Base-by-base conservation (phyloP, 140 eudicot species). In the Erigeron philadelphicus region DNA sequence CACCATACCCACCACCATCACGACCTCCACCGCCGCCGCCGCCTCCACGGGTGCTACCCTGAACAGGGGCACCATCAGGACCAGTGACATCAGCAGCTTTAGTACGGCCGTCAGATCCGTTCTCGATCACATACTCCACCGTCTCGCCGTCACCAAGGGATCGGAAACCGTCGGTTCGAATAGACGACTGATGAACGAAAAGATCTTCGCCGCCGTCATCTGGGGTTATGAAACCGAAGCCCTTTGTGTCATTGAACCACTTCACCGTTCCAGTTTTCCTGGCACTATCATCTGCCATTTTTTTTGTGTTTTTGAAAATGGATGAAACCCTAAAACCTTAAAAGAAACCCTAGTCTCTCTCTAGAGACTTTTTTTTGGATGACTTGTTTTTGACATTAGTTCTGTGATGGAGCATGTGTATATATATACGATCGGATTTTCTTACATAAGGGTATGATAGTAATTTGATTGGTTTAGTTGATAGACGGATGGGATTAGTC, bases 41-140 rank as follows among this genome's bases (percentile, higher is more conserved):
- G 1, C 80, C 81, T 0, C 81, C 81, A 10, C 81, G 81, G 6
- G 54, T 77, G 59, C 81, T 77, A 0, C 77, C 81, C 59, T 77
- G 81, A 3, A 77, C 77, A 16, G 81, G 72, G 0, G 55, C 81
- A 15, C 65, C 81, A 5, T 71, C 72, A 17, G 81, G 81, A 55
- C 81, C 81, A 10, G 81, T 77, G 3, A 77, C 81, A 25, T 77
- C 81, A 38, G 72, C 76, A 64, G 81, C 81, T 25, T 77, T 77
- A 6, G 77, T 64, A 15, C 81, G 61, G 3, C 81, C 81, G 10
- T 77, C 81, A 6, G 81, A 77, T 55, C 81, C 81, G 6, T 54
- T 52, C 43, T 77, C 81, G 5, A 77, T 40, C 13, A 77, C 72
- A 63, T 54, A 77, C 77, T 77, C 81, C 0, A 77, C 81, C n/a